Evolutionary conservation across 2,329 filamentous ascomycete species (phyloP).

Genomic region (Penicillium sp.): DNA sequence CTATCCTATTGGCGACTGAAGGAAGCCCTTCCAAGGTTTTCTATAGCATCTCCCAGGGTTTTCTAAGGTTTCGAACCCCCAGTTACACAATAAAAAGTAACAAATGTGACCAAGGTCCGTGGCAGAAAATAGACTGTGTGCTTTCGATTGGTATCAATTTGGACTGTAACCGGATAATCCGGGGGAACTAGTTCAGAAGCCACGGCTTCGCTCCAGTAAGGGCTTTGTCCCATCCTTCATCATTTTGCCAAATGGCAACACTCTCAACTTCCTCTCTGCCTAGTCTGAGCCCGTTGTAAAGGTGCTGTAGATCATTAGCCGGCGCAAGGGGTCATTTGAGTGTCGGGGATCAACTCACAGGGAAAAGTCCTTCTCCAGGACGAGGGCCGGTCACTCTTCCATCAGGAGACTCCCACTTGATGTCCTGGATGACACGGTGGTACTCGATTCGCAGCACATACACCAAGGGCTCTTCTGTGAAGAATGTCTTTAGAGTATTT

Average conservation of each 20-base stretch:
- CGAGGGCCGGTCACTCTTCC: conserved; percentile 38
- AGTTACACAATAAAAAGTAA: neutral
- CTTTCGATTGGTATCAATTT: neutral
- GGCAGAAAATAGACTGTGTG: neutral
- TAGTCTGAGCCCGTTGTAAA: conserved; percentile 42
- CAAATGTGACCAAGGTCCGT: neutral
- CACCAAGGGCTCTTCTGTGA: conserved; percentile 38
- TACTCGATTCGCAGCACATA: conserved; percentile 42
- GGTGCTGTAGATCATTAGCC: conserved; percentile 29
- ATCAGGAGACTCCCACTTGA: conserved; percentile 43
- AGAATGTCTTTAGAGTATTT: conserved; percentile 42
- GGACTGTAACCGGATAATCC: neutral
- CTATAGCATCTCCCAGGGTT: neutral
- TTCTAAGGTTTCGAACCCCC: neutral
- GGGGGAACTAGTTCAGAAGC: conserved; percentile 34
- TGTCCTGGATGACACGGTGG: conserved; percentile 27
- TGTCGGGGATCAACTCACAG: conserved; percentile 29
- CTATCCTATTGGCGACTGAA: conserved; percentile 38
- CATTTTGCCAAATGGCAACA: conserved; percentile 40
- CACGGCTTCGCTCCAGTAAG: conserved; percentile 36
- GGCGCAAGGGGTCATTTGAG: neutral
- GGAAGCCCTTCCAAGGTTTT: neutral
- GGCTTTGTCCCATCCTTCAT: conserved; percentile 40
- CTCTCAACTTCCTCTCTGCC: conserved; percentile 42
- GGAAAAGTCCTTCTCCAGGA: conserved; percentile 42